Evolutionary conservation across 2,329 filamentous ascomycete species (phyloP), one percentile per base, ranked within the genome.

Genomic region (Allantophomopsis lycopodina): DNA sequence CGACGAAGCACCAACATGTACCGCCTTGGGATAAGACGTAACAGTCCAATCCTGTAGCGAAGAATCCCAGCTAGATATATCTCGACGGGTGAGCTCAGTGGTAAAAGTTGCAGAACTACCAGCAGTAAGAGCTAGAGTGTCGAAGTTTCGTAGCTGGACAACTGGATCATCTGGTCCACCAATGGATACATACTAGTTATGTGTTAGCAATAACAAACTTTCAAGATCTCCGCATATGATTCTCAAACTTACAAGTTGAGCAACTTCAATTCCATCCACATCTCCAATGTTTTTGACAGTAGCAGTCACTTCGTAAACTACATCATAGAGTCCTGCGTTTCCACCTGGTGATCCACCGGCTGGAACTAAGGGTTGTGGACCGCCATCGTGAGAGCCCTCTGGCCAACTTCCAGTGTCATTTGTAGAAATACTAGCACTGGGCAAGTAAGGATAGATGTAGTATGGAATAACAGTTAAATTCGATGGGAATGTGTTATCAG

Each of bases 51-150:
- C 79, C 67, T 95, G 88, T 12, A 62, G 58, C 2, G 52, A 68
- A 1, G 73, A 62, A 49, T 94, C 84, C 88, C 88, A 95, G 63
- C 86, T 91, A 55, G 80, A 86, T 41, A 96, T 51, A 55, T 96
- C 89, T 39, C 86, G 75, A 31, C 88, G 72, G 4, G 79, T 91
- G 40, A 96, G 60, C 11, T 76, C 68, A 1, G 74, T 77, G 1
- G 59, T 67, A 64, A 93, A 93, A 2, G 68, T 73, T 3, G 63
- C 67, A 39, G 69, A 74, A 61, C 78, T 60, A 11, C 82, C 82
- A 0, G 84, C 69, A 1, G 71, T 66, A 45, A 95, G 76, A 37
- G 65, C 67, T 40, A 95, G 60, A 37, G 85, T 77, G 42, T 93
- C 83, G 55, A 95, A 96, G 39, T 79, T 79, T 41, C 89, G 79